Percentiles rank a stretch among this genome's conserved stretches.
These are phyloP conservation scores for Inosperma sp. DNA, from an alignment of 768 basidiomycete species.

Conservation along the genomic window DNA sequence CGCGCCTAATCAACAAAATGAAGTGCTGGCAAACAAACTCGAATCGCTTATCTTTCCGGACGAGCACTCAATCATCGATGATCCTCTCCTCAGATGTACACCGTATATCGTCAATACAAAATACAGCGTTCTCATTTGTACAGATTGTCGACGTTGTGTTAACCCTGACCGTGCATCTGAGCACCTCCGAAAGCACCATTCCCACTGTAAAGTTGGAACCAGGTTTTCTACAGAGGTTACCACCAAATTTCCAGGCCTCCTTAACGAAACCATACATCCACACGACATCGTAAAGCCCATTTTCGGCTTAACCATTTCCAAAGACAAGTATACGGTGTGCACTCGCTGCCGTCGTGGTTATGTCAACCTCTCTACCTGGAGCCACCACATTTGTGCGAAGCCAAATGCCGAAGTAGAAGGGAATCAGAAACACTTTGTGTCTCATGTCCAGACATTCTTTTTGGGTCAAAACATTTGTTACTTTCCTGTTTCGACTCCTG, in stretches of 20 bases:
- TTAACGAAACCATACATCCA: not conserved
- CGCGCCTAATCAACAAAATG: too few species aligned
- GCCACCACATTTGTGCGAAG: not conserved
- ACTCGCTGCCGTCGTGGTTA: not conserved
- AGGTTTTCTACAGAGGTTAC: not conserved
- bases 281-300: not conserved
- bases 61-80: not conserved
- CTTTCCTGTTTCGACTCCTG: not conserved
- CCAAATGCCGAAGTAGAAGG: not conserved
- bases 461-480: not conserved
- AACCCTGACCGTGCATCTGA: not conserved
- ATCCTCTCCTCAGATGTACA: not conserved
- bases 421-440: not conserved
- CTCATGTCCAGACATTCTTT: conserved; percentile 2
- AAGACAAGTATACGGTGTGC: not conserved
- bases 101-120: conserved; percentile 3
- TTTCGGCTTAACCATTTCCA: not conserved
- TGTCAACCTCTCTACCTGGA: not conserved
- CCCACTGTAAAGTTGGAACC: not conserved
- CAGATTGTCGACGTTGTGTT: not conserved
- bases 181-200: not conserved
- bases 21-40: not conserved
- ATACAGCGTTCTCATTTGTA: not conserved
- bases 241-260: not conserved
- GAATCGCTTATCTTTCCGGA: not conserved